Evolutionary conservation across 75 land plant genomes (phyloP), one percentile per base, ranked within the genome.

Genomic region (Pinus taeda): DNA sequence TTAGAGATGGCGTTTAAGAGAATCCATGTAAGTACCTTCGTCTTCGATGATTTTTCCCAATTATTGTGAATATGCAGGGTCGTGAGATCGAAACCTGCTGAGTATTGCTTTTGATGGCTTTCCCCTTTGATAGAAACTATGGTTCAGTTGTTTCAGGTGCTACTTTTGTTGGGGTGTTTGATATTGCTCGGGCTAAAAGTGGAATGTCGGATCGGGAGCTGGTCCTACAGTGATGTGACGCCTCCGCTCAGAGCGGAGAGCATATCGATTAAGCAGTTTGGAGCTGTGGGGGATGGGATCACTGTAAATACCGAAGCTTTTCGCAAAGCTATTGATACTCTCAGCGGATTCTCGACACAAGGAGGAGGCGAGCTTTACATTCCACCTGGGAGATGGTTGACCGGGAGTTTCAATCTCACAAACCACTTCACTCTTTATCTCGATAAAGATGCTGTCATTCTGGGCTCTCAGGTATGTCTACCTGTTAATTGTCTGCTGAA

Each of bases 321-420:
- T 73, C 80, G 75, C 61, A 57, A 49, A 3, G 87, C 87, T 3
- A 59, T 87, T 4, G 36, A 37, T 17, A 70, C 77, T 57, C 74
- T 87, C 29, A 64, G 79, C 65, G 57, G 75, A 69, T 82, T 59
- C 57, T 59, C 82, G 8, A 55, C 75, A 1, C 73, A 79, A 14
- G 91, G 86, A 12, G 86, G 88, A 0, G 86, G 81, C 29, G 79
- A 76, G 79, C 86, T 90, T 21, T 78, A 74, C 77, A 81, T 90
- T 15, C 88, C 88, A 0, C 74, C 82, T 21, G 90, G 90, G 6
- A 72, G 78, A 64, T 90, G 92, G 90, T 74, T 90, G 13, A 90
- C 88, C 17, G 88, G 90, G 11, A 79, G 83, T 79, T 90, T 90
- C 79, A 90, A 80, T 76, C 90, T 88, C 83, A 88, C 81, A 73